A percentile compares a stretch with the other conserved stretches of the same genome.
phyloP scores from a whole-genome alignment of 1,284 basidiomycete genomes.

The Cronartium ribicola region DNA sequence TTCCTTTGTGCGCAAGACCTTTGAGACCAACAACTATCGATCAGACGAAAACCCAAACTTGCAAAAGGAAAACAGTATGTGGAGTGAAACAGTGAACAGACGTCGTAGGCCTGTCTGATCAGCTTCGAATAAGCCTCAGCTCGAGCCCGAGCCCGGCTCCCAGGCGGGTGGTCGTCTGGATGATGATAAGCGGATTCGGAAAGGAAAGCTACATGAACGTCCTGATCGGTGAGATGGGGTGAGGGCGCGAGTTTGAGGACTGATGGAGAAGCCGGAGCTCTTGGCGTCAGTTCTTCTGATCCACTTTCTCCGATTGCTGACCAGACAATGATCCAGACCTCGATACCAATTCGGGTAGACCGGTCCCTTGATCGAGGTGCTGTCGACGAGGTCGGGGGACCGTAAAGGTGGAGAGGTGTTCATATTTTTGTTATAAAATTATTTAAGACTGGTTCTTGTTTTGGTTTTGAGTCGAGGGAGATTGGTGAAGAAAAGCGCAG shows the following conservation, averaged over 20 bases:
- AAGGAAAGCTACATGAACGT: not conserved
- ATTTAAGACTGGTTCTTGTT: not conserved
- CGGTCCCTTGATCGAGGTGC: not conserved
- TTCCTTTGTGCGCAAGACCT: not conserved
- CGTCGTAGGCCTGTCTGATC: not conserved
- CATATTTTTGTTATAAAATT: not conserved
- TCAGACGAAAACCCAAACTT: not conserved
- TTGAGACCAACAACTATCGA: too few relatives aligned
- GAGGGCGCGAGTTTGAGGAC: not conserved
- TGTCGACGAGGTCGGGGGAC: too few relatives aligned
- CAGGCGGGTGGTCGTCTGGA: not conserved
- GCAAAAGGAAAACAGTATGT: not conserved
- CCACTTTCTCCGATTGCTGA: not conserved
- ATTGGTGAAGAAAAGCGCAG: not conserved
- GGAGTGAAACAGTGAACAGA: not conserved
- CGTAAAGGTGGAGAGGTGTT: not conserved
- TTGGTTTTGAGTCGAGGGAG: not conserved
- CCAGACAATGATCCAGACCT: not conserved
- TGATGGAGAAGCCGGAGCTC: not conserved
- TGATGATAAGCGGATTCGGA: not conserved
- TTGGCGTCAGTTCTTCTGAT: not conserved
- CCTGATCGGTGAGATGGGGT: not conserved
- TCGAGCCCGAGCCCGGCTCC: not conserved
- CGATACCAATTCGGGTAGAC: constrained; percentile 6
- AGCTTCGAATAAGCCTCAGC: constrained; percentile 1